These are phyloP conservation scores for Suhomyces kilbournensis DNA, from an alignment of 805 yeast genomes.

Conservation along the genomic window DNA sequence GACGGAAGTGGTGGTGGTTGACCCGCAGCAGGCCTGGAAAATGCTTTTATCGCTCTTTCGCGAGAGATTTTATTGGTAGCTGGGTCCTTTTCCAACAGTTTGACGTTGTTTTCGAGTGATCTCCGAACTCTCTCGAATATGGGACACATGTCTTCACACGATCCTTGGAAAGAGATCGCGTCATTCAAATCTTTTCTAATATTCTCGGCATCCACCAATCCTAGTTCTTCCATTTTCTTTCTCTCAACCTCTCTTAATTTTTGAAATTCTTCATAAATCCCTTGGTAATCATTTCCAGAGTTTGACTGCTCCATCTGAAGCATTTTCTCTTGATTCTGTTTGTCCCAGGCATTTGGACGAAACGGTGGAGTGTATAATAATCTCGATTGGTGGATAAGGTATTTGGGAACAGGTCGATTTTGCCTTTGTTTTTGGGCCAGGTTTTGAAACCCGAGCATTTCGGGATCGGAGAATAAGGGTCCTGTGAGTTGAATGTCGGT, in stretches of 20 bases:
- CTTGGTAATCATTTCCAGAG: conserved; percentile 57
- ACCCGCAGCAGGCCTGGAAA: conserved; percentile 96
- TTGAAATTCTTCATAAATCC: conserved; percentile 72
- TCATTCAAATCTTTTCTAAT: conserved; percentile 78
- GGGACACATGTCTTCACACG: conserved; percentile 95
- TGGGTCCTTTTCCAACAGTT: conserved; percentile 69
- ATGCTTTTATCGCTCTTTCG: conserved; percentile 76
- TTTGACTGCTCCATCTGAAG: conserved; percentile 44
- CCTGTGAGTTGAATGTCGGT: conserved; percentile 28
- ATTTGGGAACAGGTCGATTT: conserved; percentile 33
- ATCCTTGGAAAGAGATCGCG: conserved; percentile 83
- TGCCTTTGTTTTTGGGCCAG: conserved; percentile 3
- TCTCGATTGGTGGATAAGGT: conserved; percentile 34
- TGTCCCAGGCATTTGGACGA: conserved; percentile 62
- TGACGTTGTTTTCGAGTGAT: conserved; percentile 81
- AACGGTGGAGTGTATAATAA: conserved; percentile 32
- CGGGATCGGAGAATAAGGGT: conserved; percentile 27
- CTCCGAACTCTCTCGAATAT: conserved; percentile 86
- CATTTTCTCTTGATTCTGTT: conserved; percentile 65
- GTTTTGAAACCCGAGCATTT: conserved; percentile 26
- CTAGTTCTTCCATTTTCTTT: conserved; percentile 69
- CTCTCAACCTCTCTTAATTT: conserved; percentile 74
- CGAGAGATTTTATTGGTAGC: conserved; percentile 51
- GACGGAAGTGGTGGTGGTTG: conserved; percentile 97
- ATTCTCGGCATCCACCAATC: conserved; percentile 85